These are phyloP conservation scores for Globisporangium barbulae DNA, from an alignment of 352 stramenopile species.

Conservation along the genomic window DNA sequence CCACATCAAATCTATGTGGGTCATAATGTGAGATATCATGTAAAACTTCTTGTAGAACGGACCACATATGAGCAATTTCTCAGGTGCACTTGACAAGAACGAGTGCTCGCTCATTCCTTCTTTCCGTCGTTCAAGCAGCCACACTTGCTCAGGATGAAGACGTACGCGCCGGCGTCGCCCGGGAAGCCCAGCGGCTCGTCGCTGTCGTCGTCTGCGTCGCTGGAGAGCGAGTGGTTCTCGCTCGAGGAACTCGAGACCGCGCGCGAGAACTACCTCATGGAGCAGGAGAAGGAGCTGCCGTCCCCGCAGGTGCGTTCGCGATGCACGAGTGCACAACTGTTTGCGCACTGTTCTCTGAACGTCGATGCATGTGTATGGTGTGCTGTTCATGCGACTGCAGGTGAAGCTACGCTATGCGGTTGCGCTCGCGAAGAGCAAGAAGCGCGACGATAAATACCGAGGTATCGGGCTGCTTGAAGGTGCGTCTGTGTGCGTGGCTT, in stretches of 20 bases:
- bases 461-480: conserved; percentile 71
- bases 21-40: not conserved
- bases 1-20: not conserved
- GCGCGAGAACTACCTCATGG: conserved; percentile 71
- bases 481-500: conserved; percentile 11
- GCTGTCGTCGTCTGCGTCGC: conserved; percentile 5
- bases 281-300: conserved; percentile 73
- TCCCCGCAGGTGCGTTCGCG: conserved; percentile 37
- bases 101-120: not conserved
- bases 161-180: conserved; percentile 13
- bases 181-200: conserved; percentile 8
- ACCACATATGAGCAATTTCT: conserved; percentile 6
- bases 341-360: no score
- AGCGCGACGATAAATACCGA: conserved; percentile 77
- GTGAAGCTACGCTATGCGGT: conserved; percentile 74
- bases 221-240: conserved; percentile 66
- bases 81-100: conserved; percentile 6
- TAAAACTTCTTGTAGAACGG: not conserved
- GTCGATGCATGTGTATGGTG: not conserved
- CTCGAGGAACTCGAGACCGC: conserved; percentile 62
- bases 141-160: conserved; percentile 15
- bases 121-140: conserved; percentile 5
- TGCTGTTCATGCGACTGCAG: conserved; percentile 20
- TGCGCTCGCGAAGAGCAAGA: conserved; percentile 70
- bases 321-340: not conserved